These are phyloP conservation scores for Agrocybe praecox DNA, from an alignment of 768 basidiomycete genomes.

Conservation along the genomic window DNA sequence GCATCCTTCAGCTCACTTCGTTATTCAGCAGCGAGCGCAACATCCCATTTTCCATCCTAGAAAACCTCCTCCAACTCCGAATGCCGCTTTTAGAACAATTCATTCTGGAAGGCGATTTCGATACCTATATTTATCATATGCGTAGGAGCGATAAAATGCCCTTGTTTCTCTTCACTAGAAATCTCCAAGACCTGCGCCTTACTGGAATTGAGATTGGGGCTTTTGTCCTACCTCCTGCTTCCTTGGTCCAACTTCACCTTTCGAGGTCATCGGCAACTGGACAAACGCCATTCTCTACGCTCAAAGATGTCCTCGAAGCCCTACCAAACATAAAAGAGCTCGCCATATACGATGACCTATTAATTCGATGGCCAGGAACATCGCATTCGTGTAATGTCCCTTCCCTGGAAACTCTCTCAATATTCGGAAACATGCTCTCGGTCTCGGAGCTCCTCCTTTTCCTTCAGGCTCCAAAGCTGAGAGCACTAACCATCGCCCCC, in stretches of 20 bases:
- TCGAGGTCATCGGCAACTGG: not conserved
- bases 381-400: not conserved
- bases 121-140: not conserved
- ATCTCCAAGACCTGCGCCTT: slow-evolving; percentile 9
- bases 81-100: slow-evolving; percentile 11
- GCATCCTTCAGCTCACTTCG: not conserved
- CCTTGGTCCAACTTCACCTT: slow-evolving; percentile 11
- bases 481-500: slow-evolving; percentile 14
- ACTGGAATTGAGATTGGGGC: slow-evolving; percentile 4
- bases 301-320: slow-evolving; percentile 4
- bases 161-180: slow-evolving; percentile 4
- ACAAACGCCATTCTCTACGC: slow-evolving; percentile 3
- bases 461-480: slow-evolving; percentile 12
- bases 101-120: slow-evolving; percentile 8
- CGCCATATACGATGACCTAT: slow-evolving; percentile 17
- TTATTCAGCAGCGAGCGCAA: not conserved
- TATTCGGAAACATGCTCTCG: slow-evolving; percentile 19
- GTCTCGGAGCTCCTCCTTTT: slow-evolving; percentile 18
- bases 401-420: slow-evolving; percentile 9
- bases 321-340: slow-evolving; percentile 6
- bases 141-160: not conserved
- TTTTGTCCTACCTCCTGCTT: not conserved
- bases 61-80: not conserved
- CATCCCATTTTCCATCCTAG: not conserved
- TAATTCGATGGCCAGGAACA: slow-evolving; percentile 1